Conservation (phyloP, 2,329 filamentous ascomycete species). For the Plenodomus tracheiphilus region DNA sequence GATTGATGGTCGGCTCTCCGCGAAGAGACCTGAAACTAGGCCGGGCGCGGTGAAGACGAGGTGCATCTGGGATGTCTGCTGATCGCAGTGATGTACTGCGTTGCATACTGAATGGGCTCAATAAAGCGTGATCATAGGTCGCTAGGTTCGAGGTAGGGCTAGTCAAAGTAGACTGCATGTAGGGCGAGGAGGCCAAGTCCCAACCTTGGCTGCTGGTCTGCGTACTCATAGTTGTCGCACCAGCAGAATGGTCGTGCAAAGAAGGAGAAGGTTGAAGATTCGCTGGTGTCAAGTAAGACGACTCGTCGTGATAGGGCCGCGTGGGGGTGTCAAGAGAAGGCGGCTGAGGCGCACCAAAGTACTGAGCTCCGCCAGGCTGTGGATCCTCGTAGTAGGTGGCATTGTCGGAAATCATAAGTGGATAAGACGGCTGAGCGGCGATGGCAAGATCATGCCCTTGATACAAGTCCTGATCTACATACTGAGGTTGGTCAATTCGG, state of each 20-base stretch:
- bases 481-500: too few species aligned
- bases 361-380: not conserved
- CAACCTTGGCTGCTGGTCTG: constrained; percentile 2
- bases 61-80: not conserved
- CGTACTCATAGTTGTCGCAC: constrained; percentile 1
- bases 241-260: not conserved
- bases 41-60: not conserved
- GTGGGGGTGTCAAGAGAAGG: not conserved
- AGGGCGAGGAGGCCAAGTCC: constrained; percentile 2
- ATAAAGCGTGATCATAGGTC: not conserved
- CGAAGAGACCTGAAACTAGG: not conserved
- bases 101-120: not conserved
- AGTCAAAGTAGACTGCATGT: not conserved
- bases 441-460: too few species aligned
- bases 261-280: not conserved
- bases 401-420: too few species aligned
- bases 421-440: too few species aligned
- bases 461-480: too few species aligned
- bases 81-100: not conserved
- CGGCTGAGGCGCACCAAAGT: too few species aligned
- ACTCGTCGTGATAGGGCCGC: not conserved
- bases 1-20: not conserved
- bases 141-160: not conserved
- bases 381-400: too few species aligned
- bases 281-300: not conserved